Evolutionary conservation across 805 yeast species (phyloP).

Genomic region (Ogataea nakhonphanomensis): DNA sequence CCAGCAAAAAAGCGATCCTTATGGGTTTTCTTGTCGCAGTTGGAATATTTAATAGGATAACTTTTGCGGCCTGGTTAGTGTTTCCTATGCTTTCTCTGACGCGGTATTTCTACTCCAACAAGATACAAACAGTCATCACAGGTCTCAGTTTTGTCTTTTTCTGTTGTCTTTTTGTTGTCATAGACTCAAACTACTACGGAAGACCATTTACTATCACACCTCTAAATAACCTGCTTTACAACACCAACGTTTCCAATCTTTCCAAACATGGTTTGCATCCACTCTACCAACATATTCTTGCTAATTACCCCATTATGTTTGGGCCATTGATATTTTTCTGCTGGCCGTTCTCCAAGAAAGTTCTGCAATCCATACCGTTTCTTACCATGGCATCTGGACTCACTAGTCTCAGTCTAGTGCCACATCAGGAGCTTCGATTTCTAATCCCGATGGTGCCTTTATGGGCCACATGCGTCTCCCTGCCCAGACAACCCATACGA

Average conservation of each 20-base stretch:
- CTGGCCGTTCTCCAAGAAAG: constrained; percentile 38
- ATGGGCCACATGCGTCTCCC: constrained; percentile 47
- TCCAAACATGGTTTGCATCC: constrained; percentile 82
- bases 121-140: constrained; percentile 34
- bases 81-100: constrained; percentile 54
- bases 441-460: constrained; percentile 76
- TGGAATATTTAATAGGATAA: constrained; percentile 82
- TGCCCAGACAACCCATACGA: constrained; percentile 15
- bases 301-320: constrained; percentile 74
- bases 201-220: constrained; percentile 59
- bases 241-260: constrained; percentile 55
- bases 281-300: constrained; percentile 63
- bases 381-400: constrained; percentile 62
- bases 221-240: constrained; percentile 71
- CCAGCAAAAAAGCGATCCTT: constrained; percentile 18
- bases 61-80: constrained; percentile 72
- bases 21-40: constrained; percentile 54
- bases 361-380: constrained; percentile 52
- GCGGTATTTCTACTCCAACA: constrained; percentile 36
- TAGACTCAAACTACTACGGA: constrained; percentile 50
- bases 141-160: constrained; percentile 37
- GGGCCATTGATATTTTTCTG: constrained; percentile 67
- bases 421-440: constrained; percentile 94
- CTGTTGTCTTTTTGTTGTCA: constrained; percentile 36
- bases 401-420: constrained; percentile 59